Conservation (phyloP, 78 protist genomes). For the Dictyostelium purpureum region DNA sequence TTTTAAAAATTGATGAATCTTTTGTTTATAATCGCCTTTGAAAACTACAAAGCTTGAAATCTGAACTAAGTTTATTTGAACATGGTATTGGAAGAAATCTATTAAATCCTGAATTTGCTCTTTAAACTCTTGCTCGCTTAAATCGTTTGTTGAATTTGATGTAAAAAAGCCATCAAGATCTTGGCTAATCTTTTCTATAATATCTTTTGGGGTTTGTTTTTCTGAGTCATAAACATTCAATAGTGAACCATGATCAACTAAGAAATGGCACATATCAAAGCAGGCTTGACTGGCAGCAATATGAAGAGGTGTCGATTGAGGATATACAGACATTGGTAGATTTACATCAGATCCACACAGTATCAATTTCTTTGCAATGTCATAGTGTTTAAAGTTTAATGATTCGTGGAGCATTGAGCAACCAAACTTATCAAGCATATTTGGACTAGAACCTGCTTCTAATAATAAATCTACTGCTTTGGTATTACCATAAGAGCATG, state of each 20-base stretch:
- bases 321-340: conserved; percentile 42
- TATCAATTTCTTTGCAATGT: conserved; percentile 12
- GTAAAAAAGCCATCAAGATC: no score
- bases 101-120: not conserved
- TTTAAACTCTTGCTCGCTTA: not conserved
- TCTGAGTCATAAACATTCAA: conserved; percentile 28
- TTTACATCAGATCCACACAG: conserved; percentile 58
- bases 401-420: conserved; percentile 32
- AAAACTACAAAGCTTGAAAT: not conserved
- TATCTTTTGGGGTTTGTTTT: conserved; percentile 18
- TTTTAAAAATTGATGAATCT: not conserved
- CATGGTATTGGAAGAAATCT: not conserved
- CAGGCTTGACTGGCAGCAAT: not conserved
- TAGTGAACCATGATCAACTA: conserved; percentile 44
- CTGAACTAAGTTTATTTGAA: not conserved
- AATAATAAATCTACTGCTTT: not conserved
- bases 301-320: conserved; percentile 61
- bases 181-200: not conserved
- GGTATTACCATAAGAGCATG: conserved; percentile 36
- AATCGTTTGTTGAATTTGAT: not conserved
- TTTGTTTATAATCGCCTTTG: not conserved
- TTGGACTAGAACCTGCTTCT: conserved; percentile 26
- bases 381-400: conserved; percentile 18
- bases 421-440: conserved; percentile 31
- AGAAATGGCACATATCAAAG: conserved; percentile 48